Base-by-base conservation (phyloP, 768 basidiomycete genomes). In the Leucocoprinus sp. region DNA sequence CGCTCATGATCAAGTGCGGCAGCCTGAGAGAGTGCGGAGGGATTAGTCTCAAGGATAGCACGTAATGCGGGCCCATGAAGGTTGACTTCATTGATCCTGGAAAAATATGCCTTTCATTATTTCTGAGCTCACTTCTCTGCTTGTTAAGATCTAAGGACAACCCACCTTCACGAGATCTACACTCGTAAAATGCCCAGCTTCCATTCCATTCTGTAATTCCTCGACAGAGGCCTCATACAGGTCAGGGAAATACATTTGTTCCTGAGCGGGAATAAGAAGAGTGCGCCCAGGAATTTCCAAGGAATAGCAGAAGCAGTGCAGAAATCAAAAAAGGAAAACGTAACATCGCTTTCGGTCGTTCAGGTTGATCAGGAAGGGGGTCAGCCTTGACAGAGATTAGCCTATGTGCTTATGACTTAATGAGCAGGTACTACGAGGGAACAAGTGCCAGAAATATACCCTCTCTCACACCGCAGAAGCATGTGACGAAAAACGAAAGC, bases 1-100 rank as follows among this genome's bases (percentile, higher is more conserved):
- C 75, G 62, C 50, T 71, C 78, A 1, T 42, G 36, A 40, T 80
- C 79, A 21, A 78, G 59, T 0, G 58, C 64, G 0, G 69, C 74
- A 8, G 82, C 82, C 51, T 72, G 67, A 8, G 41, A 52, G 8
- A 82, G 61, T 2, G 80, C 79, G 5, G 65, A 67, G 0, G 74
- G 68, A 36, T 78, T 84, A 1, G 63, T 61, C 45, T 84, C 82
- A 8, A 81, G 60, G 5, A 84, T 69, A 0, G 80, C 80, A 8
- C 69, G 74, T 6, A 84, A 60, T 35, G 58, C 59, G 8, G 79
- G 73, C 1, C 80, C 80, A 45, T 76, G 63, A 14, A 73, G 52
- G 53, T 84, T 83, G 15, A 84, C 82, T 54, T 84, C 75, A 2
- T 81, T 75, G 18, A 83, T 82, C 2, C 82, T 69, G 6, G 74